Evolutionary conservation across 148 eudicot genomes (phyloP).

Genomic region (Simmondsia chinensis): DNA sequence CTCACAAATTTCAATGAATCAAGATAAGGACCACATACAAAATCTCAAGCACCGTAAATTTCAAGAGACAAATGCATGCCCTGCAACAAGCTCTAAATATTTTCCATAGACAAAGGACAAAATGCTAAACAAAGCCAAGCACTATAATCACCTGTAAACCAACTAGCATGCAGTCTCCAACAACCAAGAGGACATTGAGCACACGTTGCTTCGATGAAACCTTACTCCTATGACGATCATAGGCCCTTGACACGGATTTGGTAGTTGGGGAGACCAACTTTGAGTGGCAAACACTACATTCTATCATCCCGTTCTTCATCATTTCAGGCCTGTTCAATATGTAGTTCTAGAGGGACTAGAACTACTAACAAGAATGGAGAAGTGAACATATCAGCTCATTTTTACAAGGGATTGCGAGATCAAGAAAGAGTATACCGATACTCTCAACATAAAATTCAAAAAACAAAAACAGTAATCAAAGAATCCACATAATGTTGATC

Average conservation of each 20-base stretch:
- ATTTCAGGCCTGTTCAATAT: slow-evolving; percentile 9
- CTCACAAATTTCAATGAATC: too few species aligned
- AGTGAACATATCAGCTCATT: not conserved
- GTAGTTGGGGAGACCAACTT: slow-evolving; percentile 51
- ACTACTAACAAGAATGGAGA: slow-evolving; percentile 2
- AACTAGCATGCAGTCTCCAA: slow-evolving; percentile 83
- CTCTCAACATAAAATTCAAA: too few species aligned
- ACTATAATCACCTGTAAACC: slow-evolving; percentile 66
- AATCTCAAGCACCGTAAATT: not conserved
- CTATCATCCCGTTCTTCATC: slow-evolving; percentile 72
- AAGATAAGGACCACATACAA: not conserved
- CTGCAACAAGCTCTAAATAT: too few species aligned
- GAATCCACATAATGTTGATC: too few species aligned
- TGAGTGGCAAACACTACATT: slow-evolving; percentile 89
- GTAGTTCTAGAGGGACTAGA: not conserved
- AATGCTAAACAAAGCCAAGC: not conserved
- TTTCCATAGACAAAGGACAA: too few species aligned
- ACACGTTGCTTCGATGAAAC: slow-evolving; percentile 77
- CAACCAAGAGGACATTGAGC: slow-evolving; percentile 70
- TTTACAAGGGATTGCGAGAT: too few species aligned
- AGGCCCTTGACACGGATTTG: slow-evolving; percentile 67
- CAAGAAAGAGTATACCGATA: too few species aligned
- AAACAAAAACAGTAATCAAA: too few species aligned
- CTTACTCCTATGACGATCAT: slow-evolving; percentile 70
- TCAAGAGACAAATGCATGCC: not conserved